Conservation (phyloP, 352 stramenopile species). For the Phytophthora hybrid region DNA sequence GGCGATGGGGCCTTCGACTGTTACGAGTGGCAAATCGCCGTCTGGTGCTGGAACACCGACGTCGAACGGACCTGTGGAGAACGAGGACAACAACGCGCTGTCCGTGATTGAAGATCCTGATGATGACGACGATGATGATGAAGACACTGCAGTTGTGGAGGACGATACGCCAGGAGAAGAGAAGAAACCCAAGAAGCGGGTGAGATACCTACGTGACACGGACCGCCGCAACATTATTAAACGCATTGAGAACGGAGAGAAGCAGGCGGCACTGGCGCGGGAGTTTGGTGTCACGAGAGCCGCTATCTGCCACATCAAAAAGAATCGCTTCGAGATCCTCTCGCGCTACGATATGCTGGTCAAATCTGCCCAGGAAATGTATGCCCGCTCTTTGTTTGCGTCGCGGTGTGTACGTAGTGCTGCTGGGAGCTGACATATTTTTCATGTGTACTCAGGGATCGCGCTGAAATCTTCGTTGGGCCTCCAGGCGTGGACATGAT, state of each 20-base stretch:
- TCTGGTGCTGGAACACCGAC: background rate
- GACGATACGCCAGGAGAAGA: background rate
- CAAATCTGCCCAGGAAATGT: slow-evolving; percentile 66
- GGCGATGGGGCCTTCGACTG: background rate
- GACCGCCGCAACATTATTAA: slow-evolving; percentile 74
- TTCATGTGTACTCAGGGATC: slow-evolving; percentile 27
- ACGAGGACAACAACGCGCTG: background rate
- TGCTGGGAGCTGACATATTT: background rate
- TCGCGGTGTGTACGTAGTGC: too few species aligned
- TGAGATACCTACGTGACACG: slow-evolving; percentile 64
- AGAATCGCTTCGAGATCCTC: slow-evolving; percentile 79
- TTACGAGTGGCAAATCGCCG: background rate
- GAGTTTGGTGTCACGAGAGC: slow-evolving; percentile 76
- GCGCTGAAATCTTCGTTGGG: slow-evolving; percentile 43
- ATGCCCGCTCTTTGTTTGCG: background rate
- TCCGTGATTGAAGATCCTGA: slow-evolving; percentile 22
- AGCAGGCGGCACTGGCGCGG: slow-evolving; percentile 62
- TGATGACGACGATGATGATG: too few species aligned
- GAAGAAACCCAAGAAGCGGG: slow-evolving; percentile 49
- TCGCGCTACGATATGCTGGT: slow-evolving; percentile 67
- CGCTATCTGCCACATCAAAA: slow-evolving; percentile 84
- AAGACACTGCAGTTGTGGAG: background rate
- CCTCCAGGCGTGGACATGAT: slow-evolving; percentile 40
- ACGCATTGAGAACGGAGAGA: slow-evolving; percentile 73
- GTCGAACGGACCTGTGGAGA: background rate